Evolutionary conservation across 2,329 filamentous ascomycete species (phyloP), one percentile per base, ranked within the genome.

Genomic region (Fusarium tuaranense): DNA sequence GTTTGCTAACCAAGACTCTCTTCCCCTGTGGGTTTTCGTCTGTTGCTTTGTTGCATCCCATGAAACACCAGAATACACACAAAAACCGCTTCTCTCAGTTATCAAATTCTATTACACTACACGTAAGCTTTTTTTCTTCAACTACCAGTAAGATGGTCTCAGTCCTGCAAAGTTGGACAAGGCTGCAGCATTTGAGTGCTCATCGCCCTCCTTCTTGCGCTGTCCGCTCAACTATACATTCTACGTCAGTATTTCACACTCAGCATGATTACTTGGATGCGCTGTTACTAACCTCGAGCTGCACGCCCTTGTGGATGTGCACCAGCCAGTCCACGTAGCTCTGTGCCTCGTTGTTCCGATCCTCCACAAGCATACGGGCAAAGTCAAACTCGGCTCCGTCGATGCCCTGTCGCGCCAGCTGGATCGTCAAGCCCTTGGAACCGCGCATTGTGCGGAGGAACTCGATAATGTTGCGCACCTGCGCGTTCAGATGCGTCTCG

Each of bases 311-410:
- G 84, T 99, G 97, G 72, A 98, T 89, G 83, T 98, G 94, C 68
- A 99, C 97, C 79, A 99, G 87, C 97, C 97, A 99, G 85, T 99
- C 97, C 38, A 98, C 97, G 83, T 98, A 99, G 81, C 94, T 97
- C 85, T 97, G 95, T 39, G 97, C 97, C 85, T 99, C 97, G 77
- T 98, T 98, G 83, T 98, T 98, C 75, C 97, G 90, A 81, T 99
- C 97, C 84, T 99, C 97, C 36, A 98, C 92, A 76, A 99, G 84
- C 84, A 97, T 87, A 63, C 95, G 88, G 9, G 97, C 97, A 86
- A 98, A 99, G 83, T 99, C 97, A 79, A 95, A 98, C 83, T 99
- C 97, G 4, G 95, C 94, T 1, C 97, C 97, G 80, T 99, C 97
- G 5, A 98, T 88, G 1, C 95, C 95, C 83, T 98, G 97, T 68